Percentiles rank a stretch among this genome's conserved stretches.
Conservation (phyloP, 2,329 filamentous ascomycete species). For the Chrysosporium queenslandicum region DNA sequence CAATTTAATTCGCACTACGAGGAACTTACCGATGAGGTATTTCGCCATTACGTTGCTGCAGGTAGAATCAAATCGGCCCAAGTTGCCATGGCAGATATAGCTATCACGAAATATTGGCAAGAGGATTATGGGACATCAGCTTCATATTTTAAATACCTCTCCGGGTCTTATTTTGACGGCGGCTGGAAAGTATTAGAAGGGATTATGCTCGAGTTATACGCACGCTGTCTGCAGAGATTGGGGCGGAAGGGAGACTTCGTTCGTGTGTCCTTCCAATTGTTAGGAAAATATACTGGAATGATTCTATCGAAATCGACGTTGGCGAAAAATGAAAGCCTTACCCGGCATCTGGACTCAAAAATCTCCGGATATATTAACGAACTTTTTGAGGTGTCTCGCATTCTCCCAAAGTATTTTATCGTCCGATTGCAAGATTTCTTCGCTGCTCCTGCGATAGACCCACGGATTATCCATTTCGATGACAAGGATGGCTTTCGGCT, state of each 20-base stretch:
- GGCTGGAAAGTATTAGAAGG: slow-evolving; percentile 73
- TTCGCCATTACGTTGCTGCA: slow-evolving; percentile 72
- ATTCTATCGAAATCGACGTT: slow-evolving; percentile 27
- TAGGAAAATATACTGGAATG: slow-evolving; percentile 31
- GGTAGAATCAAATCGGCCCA: slow-evolving; percentile 69
- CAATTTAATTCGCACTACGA: slow-evolving; percentile 61
- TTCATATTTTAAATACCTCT: slow-evolving; percentile 65
- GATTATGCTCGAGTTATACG: slow-evolving; percentile 76
- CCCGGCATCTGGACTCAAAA: slow-evolving; percentile 20
- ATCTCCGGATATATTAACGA: slow-evolving; percentile 31
- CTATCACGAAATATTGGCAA: slow-evolving; percentile 67
- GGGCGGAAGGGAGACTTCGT: slow-evolving; percentile 70
- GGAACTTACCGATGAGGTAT: slow-evolving; percentile 70
- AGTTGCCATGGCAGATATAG: slow-evolving; percentile 71
- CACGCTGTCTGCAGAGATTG: slow-evolving; percentile 68
- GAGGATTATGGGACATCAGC: slow-evolving; percentile 65
- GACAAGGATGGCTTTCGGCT: slow-evolving; percentile 67
- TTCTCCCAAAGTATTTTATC: slow-evolving; percentile 51
- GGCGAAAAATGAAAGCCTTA: neutral
- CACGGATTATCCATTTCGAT: slow-evolving; percentile 58
- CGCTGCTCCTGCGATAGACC: slow-evolving; percentile 55
- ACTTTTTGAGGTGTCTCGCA: slow-evolving; percentile 40
- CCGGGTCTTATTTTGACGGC: slow-evolving; percentile 65
- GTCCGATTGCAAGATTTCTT: slow-evolving; percentile 67
- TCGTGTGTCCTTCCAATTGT: slow-evolving; percentile 60